Evolutionary conservation across 2,329 filamentous ascomycete genomes (phyloP), one percentile per base, ranked within the genome.

Genomic region (Aspergillus felis): DNA sequence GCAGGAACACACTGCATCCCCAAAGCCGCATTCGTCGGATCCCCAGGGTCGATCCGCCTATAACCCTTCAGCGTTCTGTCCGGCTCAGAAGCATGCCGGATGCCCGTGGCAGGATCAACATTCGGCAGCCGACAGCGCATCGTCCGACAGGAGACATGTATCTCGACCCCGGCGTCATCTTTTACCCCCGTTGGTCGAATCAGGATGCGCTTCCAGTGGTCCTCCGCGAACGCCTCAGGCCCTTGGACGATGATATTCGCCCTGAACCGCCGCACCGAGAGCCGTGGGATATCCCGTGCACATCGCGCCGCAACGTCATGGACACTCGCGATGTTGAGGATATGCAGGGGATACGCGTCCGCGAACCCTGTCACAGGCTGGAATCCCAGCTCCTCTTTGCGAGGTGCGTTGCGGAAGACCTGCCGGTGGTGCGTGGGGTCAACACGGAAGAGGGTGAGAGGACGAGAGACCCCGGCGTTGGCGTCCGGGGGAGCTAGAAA

Each of bases 91-190:
- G 54, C 58, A 64, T 83, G 79, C n/a, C 76, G 69, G 7, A 79
- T 67, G 1, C 81, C 84, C 1, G 82, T 83, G 20, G 77, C 74
- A 1, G 81, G 84, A 62, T 86, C 79, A 1, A 85, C 82, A 64
- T 86, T 86, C 0, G 83, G 83, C 17, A 87, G 66, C 49, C 78
- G 79, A 67, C 84, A 86, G 49, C 84, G 76, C 3, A 83, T 78
- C 10, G 83, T 84, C n/a, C 82, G 80, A 66, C 82, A 84, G 2
- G 78, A 78, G 10, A 84, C 78, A 60, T 84, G 74, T 25, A 76
- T 67, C 48, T 74, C 67, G 2, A 67, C 57, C 0, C 57, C 61
- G 1, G 54, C 32, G 4, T 29, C 74, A 46, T 9, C 76, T 12
- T 66, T 41, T 3, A 4, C 35, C 20, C 9, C 14, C 3, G 53